Base-by-base conservation (phyloP, 441 rosid species). In the Francoa sonchifolia region DNA sequence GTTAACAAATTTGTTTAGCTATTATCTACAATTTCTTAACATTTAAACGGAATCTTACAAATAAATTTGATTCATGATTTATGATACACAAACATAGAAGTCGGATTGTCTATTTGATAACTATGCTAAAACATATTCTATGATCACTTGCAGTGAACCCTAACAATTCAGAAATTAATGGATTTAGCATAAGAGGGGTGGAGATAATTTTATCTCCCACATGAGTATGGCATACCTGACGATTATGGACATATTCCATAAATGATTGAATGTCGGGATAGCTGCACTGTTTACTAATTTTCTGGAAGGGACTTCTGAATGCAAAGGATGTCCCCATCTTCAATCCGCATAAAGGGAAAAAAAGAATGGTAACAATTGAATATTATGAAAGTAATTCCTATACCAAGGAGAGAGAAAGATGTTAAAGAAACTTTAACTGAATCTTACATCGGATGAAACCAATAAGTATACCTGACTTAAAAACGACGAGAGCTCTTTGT, bases 291-390 rank as follows among this genome's bases (percentile, higher is more conserved):
- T 34, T 55, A 33, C 45, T 67, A n/a, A 35, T 63, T 50, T 65
- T 70, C 55, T 20, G 38, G 44, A 56, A 44, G 47, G 40, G 66
- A 37, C 57, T 74, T 78, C 60, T 78, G 82, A 57, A 67, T 63
- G 67, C 86, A 77, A 20, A 77, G 51, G 32, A 77, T 74, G 57
- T 78, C 82, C 26, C 87, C 87, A 66, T 78, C 87, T 59, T 74
- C 79, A 55, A 78, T 63, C 87, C 74, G 65, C 48, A 59, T 33
- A 19, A 20, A 13, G n/a, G 32, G 12, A 39, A 1, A 6, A 42
- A 19, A 8, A 12, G 19, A 3, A 2, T n/a, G 4, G 2, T 13
- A 23, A 27, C 5, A 19, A 30, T 22, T 8, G 37, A n/a, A 31
- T 9, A 30, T 3, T 32, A 43, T 8, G 28, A 8, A 12, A 19